phyloP scores from a whole-genome alignment of 2,329 filamentous ascomycete genomes.

The Daldinia sp. region DNA sequence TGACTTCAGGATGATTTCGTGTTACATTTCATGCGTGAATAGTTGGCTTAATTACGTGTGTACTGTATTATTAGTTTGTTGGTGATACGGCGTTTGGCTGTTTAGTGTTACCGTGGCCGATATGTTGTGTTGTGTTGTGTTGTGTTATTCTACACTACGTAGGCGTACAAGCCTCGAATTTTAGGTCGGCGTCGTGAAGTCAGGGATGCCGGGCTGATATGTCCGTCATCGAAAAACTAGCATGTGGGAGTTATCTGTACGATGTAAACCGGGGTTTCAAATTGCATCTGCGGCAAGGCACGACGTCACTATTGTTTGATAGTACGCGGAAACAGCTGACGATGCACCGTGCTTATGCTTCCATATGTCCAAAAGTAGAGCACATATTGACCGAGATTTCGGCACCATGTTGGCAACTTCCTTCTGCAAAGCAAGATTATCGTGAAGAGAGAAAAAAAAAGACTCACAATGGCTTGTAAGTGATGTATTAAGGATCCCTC shows the following conservation, averaged over 20 bases:
- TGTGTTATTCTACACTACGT: background rate
- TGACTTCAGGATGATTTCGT: background rate
- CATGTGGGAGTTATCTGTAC: no score
- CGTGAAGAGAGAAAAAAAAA: conserved; percentile 3
- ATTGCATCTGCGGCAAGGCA: conserved; percentile 16
- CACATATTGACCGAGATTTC: background rate
- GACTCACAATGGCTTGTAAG: background rate
- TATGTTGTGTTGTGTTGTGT: background rate
- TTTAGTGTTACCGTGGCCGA: background rate
- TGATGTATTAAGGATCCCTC: background rate
- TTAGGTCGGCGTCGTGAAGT: background rate
- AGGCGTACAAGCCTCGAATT: background rate
- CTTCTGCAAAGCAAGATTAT: background rate
- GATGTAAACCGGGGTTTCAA: conserved; percentile 7
- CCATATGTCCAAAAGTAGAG: background rate
- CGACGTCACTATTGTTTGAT: background rate
- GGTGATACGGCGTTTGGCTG: background rate
- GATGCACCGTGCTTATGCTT: background rate
- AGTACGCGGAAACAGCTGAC: background rate
- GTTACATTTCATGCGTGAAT: conserved; percentile 2
- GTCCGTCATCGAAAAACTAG: background rate
- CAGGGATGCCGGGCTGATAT: conserved; percentile 12
- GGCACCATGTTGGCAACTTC: background rate
- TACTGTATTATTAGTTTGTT: background rate
- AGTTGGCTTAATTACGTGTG: background rate